Percentiles rank a stretch among this genome's conserved stretches.
Conservation (phyloP, 83 land plant genomes). For the Picea abies region DNA sequence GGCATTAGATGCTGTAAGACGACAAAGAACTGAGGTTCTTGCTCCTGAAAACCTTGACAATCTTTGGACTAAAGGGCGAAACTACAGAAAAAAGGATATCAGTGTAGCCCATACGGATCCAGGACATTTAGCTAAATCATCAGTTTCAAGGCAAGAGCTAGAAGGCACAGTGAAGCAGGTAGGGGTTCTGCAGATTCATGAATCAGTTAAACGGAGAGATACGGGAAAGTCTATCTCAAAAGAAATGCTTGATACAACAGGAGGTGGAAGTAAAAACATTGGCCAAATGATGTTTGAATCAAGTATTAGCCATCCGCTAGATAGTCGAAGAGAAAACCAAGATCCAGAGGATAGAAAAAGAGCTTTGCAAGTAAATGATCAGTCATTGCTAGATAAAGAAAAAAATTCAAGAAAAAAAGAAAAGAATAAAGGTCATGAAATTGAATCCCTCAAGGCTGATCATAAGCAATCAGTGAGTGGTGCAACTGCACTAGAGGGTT, state of each 20-base stretch:
- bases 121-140: conserved; percentile 17
- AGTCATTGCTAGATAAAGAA: too few relatives aligned
- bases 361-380: too few relatives aligned
- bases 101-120: conserved; percentile 16
- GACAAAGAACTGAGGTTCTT: conserved; percentile 83
- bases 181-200: neutral
- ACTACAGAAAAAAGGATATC: conserved; percentile 66
- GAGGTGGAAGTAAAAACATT: too few relatives aligned
- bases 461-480: too few relatives aligned
- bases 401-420: too few relatives aligned
- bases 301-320: too few relatives aligned
- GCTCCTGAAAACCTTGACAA: conserved; percentile 98
- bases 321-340: too few relatives aligned
- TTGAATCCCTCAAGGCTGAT: too few relatives aligned
- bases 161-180: neutral
- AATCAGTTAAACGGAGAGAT: neutral
- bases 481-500: neutral
- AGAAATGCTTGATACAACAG: conserved; percentile 2
- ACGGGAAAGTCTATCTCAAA: neutral
- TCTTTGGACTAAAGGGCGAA: conserved; percentile 97
- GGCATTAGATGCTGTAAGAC: conserved; percentile 74
- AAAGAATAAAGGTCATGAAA: too few relatives aligned
- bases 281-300: too few relatives aligned
- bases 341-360: too few relatives aligned
- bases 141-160: conserved; percentile 3